phyloP scores from a whole-genome alignment of 2,329 filamentous ascomycete species.

The Fusarium sp. region DNA sequence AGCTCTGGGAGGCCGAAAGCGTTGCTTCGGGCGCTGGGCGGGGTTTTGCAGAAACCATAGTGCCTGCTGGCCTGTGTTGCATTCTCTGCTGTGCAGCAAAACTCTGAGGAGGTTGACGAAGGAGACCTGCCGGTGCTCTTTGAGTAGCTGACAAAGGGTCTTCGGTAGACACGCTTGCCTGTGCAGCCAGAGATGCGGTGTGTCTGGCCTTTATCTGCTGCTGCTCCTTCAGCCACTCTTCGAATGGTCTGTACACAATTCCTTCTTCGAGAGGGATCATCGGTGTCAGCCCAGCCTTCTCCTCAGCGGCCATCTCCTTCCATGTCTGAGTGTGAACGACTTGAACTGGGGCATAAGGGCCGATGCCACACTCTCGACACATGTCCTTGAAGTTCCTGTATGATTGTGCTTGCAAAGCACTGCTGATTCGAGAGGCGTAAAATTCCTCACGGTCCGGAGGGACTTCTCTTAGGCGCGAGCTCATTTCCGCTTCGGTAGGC shows the following conservation, averaged over 20 bases:
- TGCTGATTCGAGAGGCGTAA: conserved; percentile 58
- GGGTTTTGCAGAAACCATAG: conserved; percentile 37
- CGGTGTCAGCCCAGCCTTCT: conserved; percentile 71
- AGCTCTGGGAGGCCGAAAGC: conserved; percentile 43
- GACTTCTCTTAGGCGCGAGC: conserved; percentile 63
- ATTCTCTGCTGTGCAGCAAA: conserved; percentile 73
- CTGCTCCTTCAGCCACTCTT: conserved; percentile 67
- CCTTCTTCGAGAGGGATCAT: conserved; percentile 69
- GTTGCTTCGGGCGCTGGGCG: conserved; percentile 39
- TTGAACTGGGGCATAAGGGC: conserved; percentile 60
- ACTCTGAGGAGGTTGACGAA: conserved; percentile 68
- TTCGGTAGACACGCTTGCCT: conserved; percentile 43
- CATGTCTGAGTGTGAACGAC: conserved; percentile 65
- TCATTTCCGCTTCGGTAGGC: conserved; percentile 69
- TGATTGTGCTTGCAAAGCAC: conserved; percentile 57
- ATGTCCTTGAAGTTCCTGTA: conserved; percentile 64
- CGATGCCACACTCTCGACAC: conserved; percentile 67
- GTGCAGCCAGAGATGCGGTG: conserved; percentile 44
- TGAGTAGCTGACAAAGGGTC: conserved; percentile 49
- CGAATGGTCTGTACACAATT: conserved; percentile 71
- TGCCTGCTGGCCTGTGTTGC: conserved; percentile 57
- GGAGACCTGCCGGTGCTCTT: conserved; percentile 53
- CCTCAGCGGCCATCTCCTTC: conserved; percentile 74
- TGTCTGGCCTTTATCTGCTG: conserved; percentile 49
- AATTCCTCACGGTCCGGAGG: conserved; percentile 68